Conservation (phyloP, 345 rosid genomes). For the Aethionema arabicum region DNA sequence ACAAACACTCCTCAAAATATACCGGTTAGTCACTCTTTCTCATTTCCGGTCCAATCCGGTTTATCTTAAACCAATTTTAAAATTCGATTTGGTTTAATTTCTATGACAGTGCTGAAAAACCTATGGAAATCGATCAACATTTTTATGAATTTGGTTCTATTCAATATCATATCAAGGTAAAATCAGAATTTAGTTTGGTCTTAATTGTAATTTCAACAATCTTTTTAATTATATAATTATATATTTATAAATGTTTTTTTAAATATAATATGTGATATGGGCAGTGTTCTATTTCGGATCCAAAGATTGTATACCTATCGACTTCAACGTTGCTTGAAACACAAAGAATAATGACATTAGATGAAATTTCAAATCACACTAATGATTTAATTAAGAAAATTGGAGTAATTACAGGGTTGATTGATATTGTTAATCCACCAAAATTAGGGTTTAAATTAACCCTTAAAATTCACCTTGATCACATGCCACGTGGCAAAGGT, state of each 20-base stretch:
- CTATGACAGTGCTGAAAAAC: conserved; percentile 58
- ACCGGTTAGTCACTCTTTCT: conserved; percentile 21
- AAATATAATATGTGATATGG: conserved; percentile 1
- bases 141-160: conserved; percentile 73
- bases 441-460: conserved; percentile 84
- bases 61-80: neutral
- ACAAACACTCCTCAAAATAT: conserved; percentile 39
- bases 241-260: neutral
- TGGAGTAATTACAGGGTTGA: conserved; percentile 41
- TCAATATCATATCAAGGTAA: conserved; percentile 78
- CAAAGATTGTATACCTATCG: conserved; percentile 50
- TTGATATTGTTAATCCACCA: conserved; percentile 74
- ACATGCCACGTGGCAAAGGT: conserved; percentile 71
- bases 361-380: conserved; percentile 48
- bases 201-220: neutral
- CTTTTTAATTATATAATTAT: neutral
- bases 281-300: conserved; percentile 67
- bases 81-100: conserved; percentile 19
- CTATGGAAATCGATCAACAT: conserved; percentile 68
- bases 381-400: conserved; percentile 47
- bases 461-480: conserved; percentile 53
- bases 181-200: neutral
- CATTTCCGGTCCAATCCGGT: neutral
- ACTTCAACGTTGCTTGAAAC: conserved; percentile 61
- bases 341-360: conserved; percentile 42